Evolutionary conservation across 1,139 yeast species (phyloP).

Genomic region (Candida smagusa): DNA sequence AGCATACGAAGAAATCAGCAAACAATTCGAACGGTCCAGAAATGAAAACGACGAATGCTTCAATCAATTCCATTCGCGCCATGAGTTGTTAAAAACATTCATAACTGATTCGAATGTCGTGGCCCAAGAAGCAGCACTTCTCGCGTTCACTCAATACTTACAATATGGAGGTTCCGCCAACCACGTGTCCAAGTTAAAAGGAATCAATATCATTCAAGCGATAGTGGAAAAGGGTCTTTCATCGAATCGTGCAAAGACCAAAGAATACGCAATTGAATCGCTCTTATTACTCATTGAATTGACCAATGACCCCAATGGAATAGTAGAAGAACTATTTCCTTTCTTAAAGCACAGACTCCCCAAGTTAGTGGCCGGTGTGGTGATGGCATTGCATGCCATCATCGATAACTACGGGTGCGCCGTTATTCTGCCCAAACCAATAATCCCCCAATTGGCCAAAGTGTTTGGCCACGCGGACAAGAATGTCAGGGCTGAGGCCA

Average conservation of each 20-base stretch:
- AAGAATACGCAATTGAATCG: constrained; percentile 60
- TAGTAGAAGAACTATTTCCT: constrained; percentile 68
- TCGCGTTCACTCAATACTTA: constrained; percentile 53
- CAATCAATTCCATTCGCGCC: constrained; percentile 44
- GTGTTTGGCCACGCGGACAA: constrained; percentile 85
- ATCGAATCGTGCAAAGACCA: constrained; percentile 75
- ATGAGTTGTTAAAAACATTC: constrained; percentile 51
- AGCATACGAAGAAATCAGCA: constrained; percentile 71
- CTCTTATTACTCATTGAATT: constrained; percentile 62
- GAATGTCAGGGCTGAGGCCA: constrained; percentile 79
- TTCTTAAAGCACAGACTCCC: constrained; percentile 65
- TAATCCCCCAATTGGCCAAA: constrained; percentile 60
- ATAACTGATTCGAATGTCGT: constrained; percentile 82
- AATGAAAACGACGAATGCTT: constrained; percentile 56
- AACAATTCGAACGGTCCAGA: constrained; percentile 51
- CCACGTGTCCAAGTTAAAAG: constrained; percentile 34
- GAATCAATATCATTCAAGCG: constrained; percentile 47
- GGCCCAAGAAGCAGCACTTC: constrained; percentile 83
- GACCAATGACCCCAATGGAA: constrained; percentile 55
- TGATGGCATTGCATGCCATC: constrained; percentile 53
- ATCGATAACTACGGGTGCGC: constrained; percentile 72
- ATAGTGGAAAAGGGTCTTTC: constrained; percentile 78
- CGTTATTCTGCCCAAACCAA: constrained; percentile 53
- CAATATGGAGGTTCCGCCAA: constrained; percentile 52
- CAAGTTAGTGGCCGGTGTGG: constrained; percentile 71